Percentiles rank a stretch among this genome's conserved stretches.
phyloP scores from a whole-genome alignment of 192 early-diverging fungal genomes.

The Linnemannia elongata region DNA sequence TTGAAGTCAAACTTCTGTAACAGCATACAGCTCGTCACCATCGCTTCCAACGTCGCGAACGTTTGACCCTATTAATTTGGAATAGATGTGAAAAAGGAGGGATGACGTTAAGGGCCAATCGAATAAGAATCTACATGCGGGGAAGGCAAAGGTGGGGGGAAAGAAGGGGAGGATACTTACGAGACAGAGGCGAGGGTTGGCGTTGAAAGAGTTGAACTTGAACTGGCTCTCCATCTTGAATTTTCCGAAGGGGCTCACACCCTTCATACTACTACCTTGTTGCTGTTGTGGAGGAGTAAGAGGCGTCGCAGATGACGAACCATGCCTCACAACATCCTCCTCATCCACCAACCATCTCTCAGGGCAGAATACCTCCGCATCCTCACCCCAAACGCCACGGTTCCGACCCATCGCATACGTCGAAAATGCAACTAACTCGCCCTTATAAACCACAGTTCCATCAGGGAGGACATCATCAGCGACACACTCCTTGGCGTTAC shows the following conservation, averaged over 20 bases:
- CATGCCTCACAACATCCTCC: not conserved
- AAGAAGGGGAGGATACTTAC: not conserved
- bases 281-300: not conserved
- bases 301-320: not conserved
- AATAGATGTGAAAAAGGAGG: not conserved
- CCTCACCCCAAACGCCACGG: conserved; percentile 56
- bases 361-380: conserved; percentile 68
- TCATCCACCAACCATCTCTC: conserved; percentile 65
- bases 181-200: conserved; percentile 63
- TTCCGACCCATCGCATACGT: conserved; percentile 36
- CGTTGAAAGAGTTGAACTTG: conserved; percentile 72
- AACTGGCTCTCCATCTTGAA: conserved; percentile 47
- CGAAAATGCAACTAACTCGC: conserved; percentile 58
- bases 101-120: not conserved
- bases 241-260: conserved; percentile 45
- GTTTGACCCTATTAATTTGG: conserved; percentile 42
- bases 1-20: conserved; percentile 46
- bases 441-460: conserved; percentile 62
- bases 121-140: not conserved
- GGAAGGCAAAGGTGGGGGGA: not conserved
- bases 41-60: conserved; percentile 57
- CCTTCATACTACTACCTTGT: not conserved
- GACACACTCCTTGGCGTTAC: conserved; percentile 56
- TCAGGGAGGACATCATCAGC: conserved; percentile 60
- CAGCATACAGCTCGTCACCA: conserved; percentile 42